Base-by-base conservation (phyloP, 2,329 filamentous ascomycete genomes). In the Hypoxylon sp. region DNA sequence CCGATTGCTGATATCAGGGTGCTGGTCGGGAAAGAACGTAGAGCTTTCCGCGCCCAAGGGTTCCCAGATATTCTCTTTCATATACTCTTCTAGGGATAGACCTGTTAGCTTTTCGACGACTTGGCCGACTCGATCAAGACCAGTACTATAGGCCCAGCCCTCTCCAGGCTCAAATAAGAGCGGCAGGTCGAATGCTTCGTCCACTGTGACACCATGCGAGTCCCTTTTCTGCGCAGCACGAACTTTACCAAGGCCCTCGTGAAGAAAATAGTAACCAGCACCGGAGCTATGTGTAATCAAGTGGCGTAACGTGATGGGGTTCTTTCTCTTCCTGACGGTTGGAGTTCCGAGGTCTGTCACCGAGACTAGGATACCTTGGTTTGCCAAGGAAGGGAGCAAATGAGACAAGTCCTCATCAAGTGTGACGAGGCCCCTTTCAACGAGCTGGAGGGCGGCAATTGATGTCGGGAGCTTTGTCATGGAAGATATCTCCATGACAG, bases 211-310 rank as follows among this genome's bases (percentile, higher is more conserved):
- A 2, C 36, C 34, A 21, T 17, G 32, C 7, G 25, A 43, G 2
- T 19, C 23, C 53, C 51, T 46, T n/a, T 51, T 63, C 53, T 63
- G 67, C 51, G 49, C n/a, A 13, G 61, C 58, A 2, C 57, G 60
- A n/a, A 64, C 48, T 45, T 68, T 72, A 48, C 57, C 55, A 56
- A 75, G 55, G n/a, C 51, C 52, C 55, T 65, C 66, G 49, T 78
- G 55, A n/a, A 80, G 59, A 51, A 81, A 80, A 52, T 79, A 75
- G 73, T 86, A 86, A 3, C 71, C 73, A 0, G 79, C 70, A 1
- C 85, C 85, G 0, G 81, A 79, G 32, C 80, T 81, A 70, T 87
- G 85, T 0, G 81, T 82, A 2, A 87, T 77, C 1, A 87, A 78
- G 50, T 82, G 80, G 21, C 79, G 76, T 6, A 86, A 74, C 1